A percentile compares a stretch with the other conserved stretches of the same genome.
phyloP scores from a whole-genome alignment of 176 grass and related monocot genomes.

The Themeda triandra region DNA sequence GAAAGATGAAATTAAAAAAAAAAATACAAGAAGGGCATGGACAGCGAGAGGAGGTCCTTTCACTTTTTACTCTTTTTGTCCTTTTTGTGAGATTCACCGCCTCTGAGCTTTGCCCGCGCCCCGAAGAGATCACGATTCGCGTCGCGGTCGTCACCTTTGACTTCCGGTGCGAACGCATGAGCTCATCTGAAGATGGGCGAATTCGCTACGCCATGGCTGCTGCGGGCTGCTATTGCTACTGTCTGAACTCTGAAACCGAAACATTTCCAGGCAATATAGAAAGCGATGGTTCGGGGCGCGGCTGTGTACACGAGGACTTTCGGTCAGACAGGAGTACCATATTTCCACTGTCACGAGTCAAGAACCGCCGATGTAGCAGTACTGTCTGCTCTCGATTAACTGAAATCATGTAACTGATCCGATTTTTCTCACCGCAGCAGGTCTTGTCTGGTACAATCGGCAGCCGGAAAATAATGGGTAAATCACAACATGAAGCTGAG shows the following conservation, averaged over 20 bases:
- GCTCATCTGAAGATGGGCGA: slow-evolving; percentile 5
- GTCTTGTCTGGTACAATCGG: too few species aligned
- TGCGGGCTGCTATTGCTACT: background rate
- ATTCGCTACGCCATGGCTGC: background rate
- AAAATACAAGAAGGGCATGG: too few species aligned
- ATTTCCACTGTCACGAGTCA: background rate
- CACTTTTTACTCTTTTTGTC: background rate
- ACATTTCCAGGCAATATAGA: background rate
- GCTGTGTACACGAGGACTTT: background rate
- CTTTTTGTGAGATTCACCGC: background rate
- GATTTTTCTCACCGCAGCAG: background rate
- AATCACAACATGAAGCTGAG: background rate
- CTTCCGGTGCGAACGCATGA: background rate
- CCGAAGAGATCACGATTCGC: slow-evolving; percentile 16
- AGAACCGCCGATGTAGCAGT: background rate
- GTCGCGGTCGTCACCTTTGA: slow-evolving; percentile 13
- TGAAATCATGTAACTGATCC: too few species aligned
- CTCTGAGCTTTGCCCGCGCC: slow-evolving; percentile 14
- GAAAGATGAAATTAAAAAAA: background rate
- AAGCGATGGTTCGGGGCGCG: background rate
- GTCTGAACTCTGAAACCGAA: background rate
- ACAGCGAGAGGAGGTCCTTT: background rate
- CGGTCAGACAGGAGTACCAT: background rate
- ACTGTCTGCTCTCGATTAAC: background rate
- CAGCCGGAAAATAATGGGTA: too few species aligned